phyloP scores from a whole-genome alignment of 768 basidiomycete species.

The Lepiota subincarnata region DNA sequence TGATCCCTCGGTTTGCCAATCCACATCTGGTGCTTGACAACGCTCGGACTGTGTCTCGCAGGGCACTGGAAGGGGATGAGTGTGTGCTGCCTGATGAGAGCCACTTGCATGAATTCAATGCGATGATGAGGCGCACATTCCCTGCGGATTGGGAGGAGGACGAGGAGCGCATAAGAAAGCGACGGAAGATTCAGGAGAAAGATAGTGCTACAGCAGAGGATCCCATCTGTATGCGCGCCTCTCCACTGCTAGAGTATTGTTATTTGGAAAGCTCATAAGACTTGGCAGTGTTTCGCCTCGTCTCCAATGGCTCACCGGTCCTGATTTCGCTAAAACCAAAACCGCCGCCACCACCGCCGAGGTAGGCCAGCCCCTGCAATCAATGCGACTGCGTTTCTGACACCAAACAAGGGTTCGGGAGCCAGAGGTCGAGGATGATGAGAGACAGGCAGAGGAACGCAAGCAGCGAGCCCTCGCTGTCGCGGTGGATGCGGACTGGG shows the following conservation, averaged over 20 bases:
- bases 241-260: constrained; percentile 8
- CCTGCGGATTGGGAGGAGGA: constrained; percentile 1
- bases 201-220: constrained; percentile 8
- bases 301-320: constrained; percentile 38
- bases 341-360: constrained; percentile 30
- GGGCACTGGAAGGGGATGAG: constrained; percentile 19
- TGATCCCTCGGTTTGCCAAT: constrained; percentile 40
- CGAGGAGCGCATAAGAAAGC: constrained; percentile 2
- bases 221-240: constrained; percentile 13
- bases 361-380: constrained; percentile 23
- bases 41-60: constrained; percentile 32
- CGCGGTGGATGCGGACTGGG: constrained; percentile 34
- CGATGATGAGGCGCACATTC: neutral
- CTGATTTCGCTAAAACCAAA: constrained; percentile 40
- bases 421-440: constrained; percentile 48
- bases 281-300: constrained; percentile 42
- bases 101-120: constrained; percentile 14
- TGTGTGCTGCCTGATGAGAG: constrained; percentile 10
- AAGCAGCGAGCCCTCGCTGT: constrained; percentile 31
- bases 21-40: constrained; percentile 37
- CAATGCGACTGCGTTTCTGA: neutral
- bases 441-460: constrained; percentile 39
- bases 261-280: constrained; percentile 4
- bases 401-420: constrained; percentile 35
- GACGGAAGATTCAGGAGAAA: constrained; percentile 9